Evolutionary conservation across 352 stramenopile genomes (phyloP), one percentile per base, ranked within the genome.

Genomic region (Globisporangium perplexum): DNA sequence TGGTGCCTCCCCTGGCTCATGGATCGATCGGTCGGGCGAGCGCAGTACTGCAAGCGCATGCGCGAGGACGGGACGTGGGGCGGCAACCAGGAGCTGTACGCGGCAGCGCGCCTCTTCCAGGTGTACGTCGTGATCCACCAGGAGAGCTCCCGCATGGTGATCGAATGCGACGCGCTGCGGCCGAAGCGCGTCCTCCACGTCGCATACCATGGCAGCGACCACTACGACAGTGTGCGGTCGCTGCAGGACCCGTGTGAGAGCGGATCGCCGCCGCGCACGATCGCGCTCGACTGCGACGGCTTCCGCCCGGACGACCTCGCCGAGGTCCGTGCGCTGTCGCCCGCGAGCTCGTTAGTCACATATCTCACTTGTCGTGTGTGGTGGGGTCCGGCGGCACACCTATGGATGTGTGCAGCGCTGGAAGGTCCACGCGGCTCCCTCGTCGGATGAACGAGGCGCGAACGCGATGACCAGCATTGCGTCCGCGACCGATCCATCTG

Each of bases 51-150:
- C 63, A 69, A 66, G 38, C 69, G 81, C 1, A 94, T 94, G 81
- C 72, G 72, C 10, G 75, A 90, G 23, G 75, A 94, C 33, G 77
- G 81, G 39, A 87, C 74, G 47, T 93, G 83, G 83, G 83, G 83
- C 33, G 83, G 83, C 22, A 94, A 94, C 50, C 74, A 90, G 58
- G 81, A 94, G 61, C 59, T 92, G 11, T 90, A 88, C 35, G 83
- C 79, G 18, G 77, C 77, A 1, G 76, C 83, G 41, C 68, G 74
- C 30, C 63, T 87, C 30, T 93, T 90, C 53, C 72, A 81, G 30
- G 68, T 86, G 12, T 86, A 90, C 60, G 71, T 93, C 38, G 68
- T 94, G 18, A 72, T 94, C 42, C 81, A 94, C 48, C 76, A 89
- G 53, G 76, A 88, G 55, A 69, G 54, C 43, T 66, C 62, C 36